These are phyloP conservation scores for Lepidium africanum DNA, from an alignment of 345 rosid species.

Conservation along the genomic window DNA sequence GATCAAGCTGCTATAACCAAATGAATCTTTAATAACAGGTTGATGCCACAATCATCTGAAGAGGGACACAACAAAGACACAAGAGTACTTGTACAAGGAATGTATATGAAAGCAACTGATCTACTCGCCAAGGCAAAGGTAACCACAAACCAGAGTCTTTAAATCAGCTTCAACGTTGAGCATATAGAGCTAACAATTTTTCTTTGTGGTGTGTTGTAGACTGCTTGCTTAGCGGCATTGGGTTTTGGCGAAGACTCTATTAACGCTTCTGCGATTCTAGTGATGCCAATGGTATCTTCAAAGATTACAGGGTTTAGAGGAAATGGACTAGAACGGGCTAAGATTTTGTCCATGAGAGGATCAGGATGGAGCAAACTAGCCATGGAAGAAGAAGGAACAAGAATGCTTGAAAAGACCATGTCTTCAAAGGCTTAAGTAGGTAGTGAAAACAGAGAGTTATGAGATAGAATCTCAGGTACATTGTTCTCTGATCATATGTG, in stretches of 20 bases:
- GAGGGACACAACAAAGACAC: constrained; percentile 54
- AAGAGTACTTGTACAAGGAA: constrained; percentile 54
- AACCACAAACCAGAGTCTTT: not conserved
- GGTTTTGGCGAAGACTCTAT: constrained; percentile 88
- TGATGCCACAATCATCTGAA: constrained; percentile 41
- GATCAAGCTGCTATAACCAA: not conserved
- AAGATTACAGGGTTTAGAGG: constrained; percentile 88
- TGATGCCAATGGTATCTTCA: constrained; percentile 98
- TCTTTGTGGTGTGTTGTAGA: constrained; percentile 38
- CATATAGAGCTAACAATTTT: not conserved
- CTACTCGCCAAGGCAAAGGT: constrained; percentile 78
- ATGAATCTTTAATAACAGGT: constrained; percentile 30
- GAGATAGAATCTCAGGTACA: constrained; percentile 17
- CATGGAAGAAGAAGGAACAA: constrained; percentile 31
- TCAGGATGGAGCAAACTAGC: constrained; percentile 54
- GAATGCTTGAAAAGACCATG: constrained; percentile 29
- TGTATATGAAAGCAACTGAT: constrained; percentile 42
- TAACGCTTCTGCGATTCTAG: constrained; percentile 89
- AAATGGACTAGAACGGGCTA: constrained; percentile 51
- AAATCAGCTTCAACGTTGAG: not conserved
- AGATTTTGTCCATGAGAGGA: constrained; percentile 55
- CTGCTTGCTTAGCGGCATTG: constrained; percentile 55
- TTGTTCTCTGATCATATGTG: constrained; percentile 14
- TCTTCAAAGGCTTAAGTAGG: constrained; percentile 29
- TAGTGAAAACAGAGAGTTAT: constrained; percentile 7